phyloP scores from a whole-genome alignment of 441 rosid genomes.

The Populus hybrid region DNA sequence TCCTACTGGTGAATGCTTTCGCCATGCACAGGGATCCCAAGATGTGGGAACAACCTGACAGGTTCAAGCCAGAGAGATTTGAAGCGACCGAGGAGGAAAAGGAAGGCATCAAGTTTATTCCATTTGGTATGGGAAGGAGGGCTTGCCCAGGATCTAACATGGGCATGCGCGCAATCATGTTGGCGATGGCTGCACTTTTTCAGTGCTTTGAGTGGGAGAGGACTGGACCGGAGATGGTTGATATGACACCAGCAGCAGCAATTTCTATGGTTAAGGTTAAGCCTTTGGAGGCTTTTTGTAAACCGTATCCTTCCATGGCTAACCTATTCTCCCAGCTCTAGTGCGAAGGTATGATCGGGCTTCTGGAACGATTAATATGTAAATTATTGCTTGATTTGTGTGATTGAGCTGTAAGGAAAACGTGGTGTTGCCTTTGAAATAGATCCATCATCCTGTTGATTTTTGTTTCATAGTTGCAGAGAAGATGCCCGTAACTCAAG shows the following conservation, averaged over 20 bases:
- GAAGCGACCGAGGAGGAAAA: neutral
- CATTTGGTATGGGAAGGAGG: slow-evolving; percentile 32
- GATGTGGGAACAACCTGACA: slow-evolving; percentile 30
- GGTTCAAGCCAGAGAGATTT: slow-evolving; percentile 45
- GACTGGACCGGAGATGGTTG: slow-evolving; percentile 16
- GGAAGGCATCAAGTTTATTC: slow-evolving; percentile 9
- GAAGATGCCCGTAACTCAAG: neutral
- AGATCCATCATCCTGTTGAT: neutral
- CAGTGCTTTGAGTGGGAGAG: slow-evolving; percentile 34
- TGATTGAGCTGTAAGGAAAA: neutral
- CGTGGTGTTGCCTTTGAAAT: neutral
- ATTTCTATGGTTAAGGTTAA: slow-evolving; percentile 16
- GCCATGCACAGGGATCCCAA: slow-evolving; percentile 33
- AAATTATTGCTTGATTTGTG: neutral
- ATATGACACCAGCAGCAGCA: slow-evolving; percentile 22
- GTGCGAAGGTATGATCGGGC: neutral
- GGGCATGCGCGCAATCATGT: slow-evolving; percentile 18
- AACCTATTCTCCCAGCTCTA: neutral
- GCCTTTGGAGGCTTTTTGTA: slow-evolving; percentile 23
- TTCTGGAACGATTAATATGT: neutral
- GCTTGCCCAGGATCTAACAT: slow-evolving; percentile 29
- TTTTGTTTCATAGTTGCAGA: neutral
- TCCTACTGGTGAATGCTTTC: slow-evolving; percentile 32
- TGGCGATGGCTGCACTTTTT: slow-evolving; percentile 21
- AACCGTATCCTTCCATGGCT: neutral